These are phyloP conservation scores for Solanum gandarillasii DNA, from an alignment of 257 asterid genomes.

Conservation along the genomic window DNA sequence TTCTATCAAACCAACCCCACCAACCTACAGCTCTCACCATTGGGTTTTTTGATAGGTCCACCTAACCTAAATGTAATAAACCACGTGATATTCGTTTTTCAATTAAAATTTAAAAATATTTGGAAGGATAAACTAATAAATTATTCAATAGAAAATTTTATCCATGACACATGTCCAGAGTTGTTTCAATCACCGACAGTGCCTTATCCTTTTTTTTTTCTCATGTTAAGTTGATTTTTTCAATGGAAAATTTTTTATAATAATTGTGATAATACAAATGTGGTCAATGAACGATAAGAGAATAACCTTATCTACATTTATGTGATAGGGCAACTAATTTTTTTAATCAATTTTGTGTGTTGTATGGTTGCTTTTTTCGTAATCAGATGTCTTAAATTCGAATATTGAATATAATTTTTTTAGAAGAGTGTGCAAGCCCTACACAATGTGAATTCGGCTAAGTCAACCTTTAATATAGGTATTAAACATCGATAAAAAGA, in stretches of 20 bases:
- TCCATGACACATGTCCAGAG: not conserved
- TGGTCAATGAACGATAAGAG: not conserved
- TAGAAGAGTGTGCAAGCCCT: fast-evolving
- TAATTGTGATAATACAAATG: not conserved
- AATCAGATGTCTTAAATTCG: too few relatives aligned
- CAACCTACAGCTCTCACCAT: not conserved
- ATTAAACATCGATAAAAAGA: too few relatives aligned
- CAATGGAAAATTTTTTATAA: too few relatives aligned
- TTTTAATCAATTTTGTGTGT: too few relatives aligned
- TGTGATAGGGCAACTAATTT: not conserved
- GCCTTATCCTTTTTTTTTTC: not conserved
- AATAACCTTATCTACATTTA: not conserved
- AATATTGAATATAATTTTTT: fast-evolving
- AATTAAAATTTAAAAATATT: not conserved
- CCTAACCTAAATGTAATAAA: not conserved
- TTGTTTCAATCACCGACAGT: not conserved
- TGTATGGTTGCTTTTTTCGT: too few relatives aligned
- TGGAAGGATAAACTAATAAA: not conserved
- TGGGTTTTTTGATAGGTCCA: not conserved
- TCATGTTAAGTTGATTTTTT: not conserved
- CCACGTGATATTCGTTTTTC: not conserved
- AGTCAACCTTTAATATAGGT: too few relatives aligned
- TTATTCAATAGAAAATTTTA: not conserved
- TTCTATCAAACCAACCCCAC: not conserved
- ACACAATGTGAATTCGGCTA: fast-evolving